phyloP scores from a whole-genome alignment of 495 filamentous ascomycete species.

The Penicillium waksmanii region DNA sequence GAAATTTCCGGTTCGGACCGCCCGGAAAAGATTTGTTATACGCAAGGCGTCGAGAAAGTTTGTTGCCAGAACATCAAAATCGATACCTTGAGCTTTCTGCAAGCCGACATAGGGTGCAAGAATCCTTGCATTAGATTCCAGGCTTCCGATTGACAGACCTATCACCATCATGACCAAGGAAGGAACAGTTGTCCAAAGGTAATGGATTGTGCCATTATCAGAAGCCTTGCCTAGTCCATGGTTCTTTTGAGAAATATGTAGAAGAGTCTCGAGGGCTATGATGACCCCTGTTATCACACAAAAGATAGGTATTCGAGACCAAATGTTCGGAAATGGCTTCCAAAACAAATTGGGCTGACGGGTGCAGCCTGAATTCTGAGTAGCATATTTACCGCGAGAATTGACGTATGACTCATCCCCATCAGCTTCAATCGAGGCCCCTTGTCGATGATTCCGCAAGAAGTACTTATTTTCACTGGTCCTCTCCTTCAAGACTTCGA shows the following conservation, averaged over 20 bases:
- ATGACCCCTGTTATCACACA: slow-evolving; percentile 5
- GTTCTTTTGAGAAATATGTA: slow-evolving; percentile 18
- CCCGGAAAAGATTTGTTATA: background rate
- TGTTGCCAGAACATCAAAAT: slow-evolving; percentile 8
- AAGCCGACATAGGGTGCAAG: slow-evolving; percentile 18
- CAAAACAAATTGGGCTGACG: background rate
- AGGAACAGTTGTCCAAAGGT: slow-evolving; percentile 21
- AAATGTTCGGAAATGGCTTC: slow-evolving; percentile 18
- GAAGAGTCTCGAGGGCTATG: slow-evolving; percentile 12
- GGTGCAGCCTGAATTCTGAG: background rate
- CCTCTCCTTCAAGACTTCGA: background rate
- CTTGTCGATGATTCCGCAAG: background rate
- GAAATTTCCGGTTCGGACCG: slow-evolving; percentile 5
- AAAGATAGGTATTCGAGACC: slow-evolving; percentile 8
- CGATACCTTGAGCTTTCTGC: background rate
- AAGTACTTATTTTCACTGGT: background rate
- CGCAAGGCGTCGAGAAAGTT: slow-evolving; percentile 14
- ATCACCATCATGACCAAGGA: slow-evolving; percentile 13
- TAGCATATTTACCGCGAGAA: background rate
- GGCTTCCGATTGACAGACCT: slow-evolving; percentile 7
- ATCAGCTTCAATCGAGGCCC: slow-evolving; percentile 1
- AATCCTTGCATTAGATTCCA: slow-evolving; percentile 18
- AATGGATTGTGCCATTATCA: slow-evolving; percentile 7
- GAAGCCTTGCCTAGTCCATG: slow-evolving; percentile 13
- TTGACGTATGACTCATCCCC: background rate